These are phyloP conservation scores for Fusarium sp. DNA, from an alignment of 2,329 filamentous ascomycete genomes.

Conservation along the genomic window DNA sequence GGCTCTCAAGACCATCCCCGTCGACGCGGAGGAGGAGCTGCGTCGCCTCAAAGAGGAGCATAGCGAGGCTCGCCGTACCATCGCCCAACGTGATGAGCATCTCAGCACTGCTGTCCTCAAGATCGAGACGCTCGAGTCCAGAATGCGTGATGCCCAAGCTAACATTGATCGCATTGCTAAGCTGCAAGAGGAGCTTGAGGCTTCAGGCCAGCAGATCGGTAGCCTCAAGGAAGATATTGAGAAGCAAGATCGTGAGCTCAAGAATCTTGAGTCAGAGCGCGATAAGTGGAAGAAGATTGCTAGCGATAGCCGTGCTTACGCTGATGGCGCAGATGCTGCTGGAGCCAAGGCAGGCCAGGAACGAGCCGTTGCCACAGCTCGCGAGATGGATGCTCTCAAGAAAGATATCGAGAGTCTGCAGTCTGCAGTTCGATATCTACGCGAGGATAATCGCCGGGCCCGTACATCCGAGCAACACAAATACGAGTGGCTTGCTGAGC, in stretches of 20 bases:
- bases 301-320: conserved; percentile 67
- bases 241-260: conserved; percentile 74
- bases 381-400: conserved; percentile 78
- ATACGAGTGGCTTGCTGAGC: conserved; percentile 70
- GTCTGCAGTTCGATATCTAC: conserved; percentile 73
- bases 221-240: conserved; percentile 72
- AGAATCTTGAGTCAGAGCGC: conserved; percentile 70
- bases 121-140: conserved; percentile 89
- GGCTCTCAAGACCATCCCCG: conserved; percentile 80
- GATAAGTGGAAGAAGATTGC: conserved; percentile 79
- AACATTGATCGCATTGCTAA: conserved; percentile 77
- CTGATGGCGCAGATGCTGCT: conserved; percentile 62
- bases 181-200: conserved; percentile 69
- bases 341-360: conserved; percentile 70
- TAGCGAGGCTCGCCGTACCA: conserved; percentile 76
- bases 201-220: conserved; percentile 60
- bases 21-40: conserved; percentile 88
- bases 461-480: conserved; percentile 65
- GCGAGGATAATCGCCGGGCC: conserved; percentile 73
- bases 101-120: conserved; percentile 90
- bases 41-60: conserved; percentile 82
- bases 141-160: conserved; percentile 84
- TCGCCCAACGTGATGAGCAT: conserved; percentile 80
- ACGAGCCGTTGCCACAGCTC: conserved; percentile 74
- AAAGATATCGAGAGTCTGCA: conserved; percentile 73